Evolutionary conservation across 768 basidiomycete genomes (phyloP), one percentile per base, ranked within the genome.

Genomic region (Fistulinella prunicolor): DNA sequence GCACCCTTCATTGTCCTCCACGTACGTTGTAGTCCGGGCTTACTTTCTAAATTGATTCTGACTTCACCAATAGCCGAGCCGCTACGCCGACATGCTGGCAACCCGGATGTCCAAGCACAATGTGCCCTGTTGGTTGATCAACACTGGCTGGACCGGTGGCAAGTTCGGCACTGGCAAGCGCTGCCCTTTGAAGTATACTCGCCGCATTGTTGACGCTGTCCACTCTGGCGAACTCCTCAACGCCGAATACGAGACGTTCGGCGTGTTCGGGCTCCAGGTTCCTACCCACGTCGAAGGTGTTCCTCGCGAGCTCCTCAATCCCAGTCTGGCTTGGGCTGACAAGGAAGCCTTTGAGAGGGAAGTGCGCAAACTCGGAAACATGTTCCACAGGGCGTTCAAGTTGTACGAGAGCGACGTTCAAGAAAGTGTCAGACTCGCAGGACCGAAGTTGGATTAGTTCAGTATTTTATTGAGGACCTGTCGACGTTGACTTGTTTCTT

Each of bases 1-100:
- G 93, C 94, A 35, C 96, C 96, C n/a, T 98, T 99, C 81, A 97
- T 99, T 67, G 86, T 97, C 58, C 89, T 96, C 47, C 95, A 96
- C 71, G 84, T 86, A 64, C 34, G 82, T 70, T 24, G 21, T 43
- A 28, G 8, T 30, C 38, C 19, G 6, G 12, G 16, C 16, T 8
- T 39, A 38, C 34, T 20, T 51, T 35, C 19, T 10, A 9, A 7
- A 9, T 30, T 9, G 9, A 16, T 38, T 51, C 50, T 62, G 29
- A 42, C 36, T 41, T 13, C 24, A 30, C 4, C 43, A n/a, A 29
- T 56, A 86, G 84, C 94, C 94, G 38, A 82, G 89, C 29, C 87
- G 94, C 53, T 99, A 99, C 70, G 95, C 96, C 35, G 79, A 86
- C 69, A 99, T 99, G 96, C 78, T 99, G 57, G 93, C 95, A 0